Evolutionary conservation across 2,329 filamentous ascomycete species (phyloP).

Genomic region (Cryphonectria radicalis): DNA sequence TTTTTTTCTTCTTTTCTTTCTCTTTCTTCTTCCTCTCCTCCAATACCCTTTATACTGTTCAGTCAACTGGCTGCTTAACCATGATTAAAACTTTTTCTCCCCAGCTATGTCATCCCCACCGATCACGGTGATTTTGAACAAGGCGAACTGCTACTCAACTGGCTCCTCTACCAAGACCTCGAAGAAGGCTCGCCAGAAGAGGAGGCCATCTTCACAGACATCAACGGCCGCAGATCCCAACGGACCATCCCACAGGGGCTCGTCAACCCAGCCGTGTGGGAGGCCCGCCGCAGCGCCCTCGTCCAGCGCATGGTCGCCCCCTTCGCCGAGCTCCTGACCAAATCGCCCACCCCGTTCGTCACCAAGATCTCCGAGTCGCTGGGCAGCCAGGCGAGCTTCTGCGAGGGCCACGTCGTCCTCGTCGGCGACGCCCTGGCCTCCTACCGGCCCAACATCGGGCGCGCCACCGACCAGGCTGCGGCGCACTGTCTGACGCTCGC

Average conservation of each 20-base stretch:
- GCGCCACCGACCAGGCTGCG: constrained; percentile 52
- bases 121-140: constrained; percentile 43
- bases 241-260: constrained; percentile 49
- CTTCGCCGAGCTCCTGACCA: constrained; percentile 46
- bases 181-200: constrained; percentile 44
- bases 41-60: not conserved
- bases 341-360: constrained; percentile 48
- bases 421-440: constrained; percentile 52
- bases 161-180: constrained; percentile 52
- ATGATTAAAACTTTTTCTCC: not conserved
- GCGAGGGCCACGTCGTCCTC: constrained; percentile 47
- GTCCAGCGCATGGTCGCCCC: constrained; percentile 40
- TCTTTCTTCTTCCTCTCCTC: not conserved
- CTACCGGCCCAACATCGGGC: constrained; percentile 51
- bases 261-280: constrained; percentile 44
- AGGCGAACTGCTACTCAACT: constrained; percentile 50
- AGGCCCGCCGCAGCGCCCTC: constrained; percentile 33
- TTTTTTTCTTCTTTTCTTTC: no score
- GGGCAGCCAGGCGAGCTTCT: constrained; percentile 42
- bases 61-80: not conserved
- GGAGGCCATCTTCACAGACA: constrained; percentile 49
- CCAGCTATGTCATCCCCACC: constrained; percentile 49
- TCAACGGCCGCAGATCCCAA: constrained; percentile 42
- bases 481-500: constrained; percentile 47
- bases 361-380: constrained; percentile 50